A percentile compares a stretch with the other conserved stretches of the same genome.
Evolutionary conservation across 78 protist genomes (phyloP).

Genomic region (Dictyostelium capitatum): DNA sequence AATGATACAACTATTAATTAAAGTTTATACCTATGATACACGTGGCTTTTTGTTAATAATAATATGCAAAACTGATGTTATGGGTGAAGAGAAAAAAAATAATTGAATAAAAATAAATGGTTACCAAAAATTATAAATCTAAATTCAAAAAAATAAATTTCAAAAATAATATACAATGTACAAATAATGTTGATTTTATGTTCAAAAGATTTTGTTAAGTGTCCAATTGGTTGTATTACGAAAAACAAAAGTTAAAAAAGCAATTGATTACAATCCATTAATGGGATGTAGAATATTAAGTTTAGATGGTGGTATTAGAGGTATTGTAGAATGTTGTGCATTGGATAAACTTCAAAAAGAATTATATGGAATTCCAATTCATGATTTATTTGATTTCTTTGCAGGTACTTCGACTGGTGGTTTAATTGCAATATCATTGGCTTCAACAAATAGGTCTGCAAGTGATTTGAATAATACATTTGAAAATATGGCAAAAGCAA

Average conservation of each 20-base stretch:
- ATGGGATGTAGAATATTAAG: slow-evolving; percentile 33
- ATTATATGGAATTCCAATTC: not conserved
- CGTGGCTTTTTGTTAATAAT: too few relatives aligned
- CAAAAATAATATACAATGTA: too few relatives aligned
- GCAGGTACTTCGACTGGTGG: slow-evolving; percentile 23
- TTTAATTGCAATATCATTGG: not conserved
- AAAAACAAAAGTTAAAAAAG: not conserved
- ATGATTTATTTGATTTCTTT: slow-evolving; percentile 5
- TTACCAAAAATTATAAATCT: too few relatives aligned
- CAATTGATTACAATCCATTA: slow-evolving; percentile 6
- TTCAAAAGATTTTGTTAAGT: not conserved
- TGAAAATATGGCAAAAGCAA: not conserved
- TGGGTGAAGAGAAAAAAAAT: too few relatives aligned
- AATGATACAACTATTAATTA: too few relatives aligned
- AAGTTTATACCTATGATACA: too few relatives aligned
- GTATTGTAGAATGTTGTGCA: slow-evolving; percentile 11
- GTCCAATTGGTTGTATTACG: not conserved
- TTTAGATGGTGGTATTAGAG: slow-evolving; percentile 58
- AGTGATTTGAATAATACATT: not conserved
- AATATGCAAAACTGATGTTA: too few relatives aligned
- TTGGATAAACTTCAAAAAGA: not conserved
- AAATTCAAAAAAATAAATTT: too few relatives aligned
- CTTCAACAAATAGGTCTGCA: not conserved
- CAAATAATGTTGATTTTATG: too few relatives aligned
- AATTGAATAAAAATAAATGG: too few relatives aligned